Evolutionary conservation across 371 early-diverging fungal genomes (phyloP), one percentile per base, ranked within the genome.

Genomic region (Blakeslea trispora): DNA sequence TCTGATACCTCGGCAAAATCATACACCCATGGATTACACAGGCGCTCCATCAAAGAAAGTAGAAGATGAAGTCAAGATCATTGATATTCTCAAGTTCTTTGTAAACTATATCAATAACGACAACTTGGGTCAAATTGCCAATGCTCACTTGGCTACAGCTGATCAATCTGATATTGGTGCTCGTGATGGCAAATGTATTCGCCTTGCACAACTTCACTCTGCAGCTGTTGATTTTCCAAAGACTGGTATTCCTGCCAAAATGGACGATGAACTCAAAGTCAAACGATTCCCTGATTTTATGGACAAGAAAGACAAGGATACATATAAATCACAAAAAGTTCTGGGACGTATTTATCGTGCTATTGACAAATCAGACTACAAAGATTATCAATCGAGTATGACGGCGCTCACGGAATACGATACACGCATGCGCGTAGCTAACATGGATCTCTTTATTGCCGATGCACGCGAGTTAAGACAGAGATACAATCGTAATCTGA

Each of bases 241-340:
- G 45, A 63, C 81, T 1, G 82, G 81, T 1, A 72, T 62, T 18
- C 77, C 84, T 2, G 79, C 72, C 1, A 59, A 71, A 2, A 18
- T 79, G 24, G 63, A 60, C 0, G 53, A 55, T 0, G 83, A 83
- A 18, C 64, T 84, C 1, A 54, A 72, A 7, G 86, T 87, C 0
- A 64, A 51, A 11, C 44, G 37, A 1, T 90, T 79, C 53, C 95
- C 95, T 0, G 92, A 92, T 60, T 95, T 90, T 56, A 90, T 95
- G 92, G 81, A 91, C 46, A 88, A 88, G 60, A 68, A 72, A 5
- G 72, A 72, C 31, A 82, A 83, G 49, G 59, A 61, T 8, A 61
- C 67, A 0, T 92, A 92, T 57, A 8, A 15, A 1, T 88, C 89
- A 3, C 53, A 62, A 40, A 84, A 87, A 42, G 82, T 85, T 1